These are phyloP conservation scores for Penicillium paneum DNA, from an alignment of 2,329 filamentous ascomycete species.

Conservation along the genomic window DNA sequence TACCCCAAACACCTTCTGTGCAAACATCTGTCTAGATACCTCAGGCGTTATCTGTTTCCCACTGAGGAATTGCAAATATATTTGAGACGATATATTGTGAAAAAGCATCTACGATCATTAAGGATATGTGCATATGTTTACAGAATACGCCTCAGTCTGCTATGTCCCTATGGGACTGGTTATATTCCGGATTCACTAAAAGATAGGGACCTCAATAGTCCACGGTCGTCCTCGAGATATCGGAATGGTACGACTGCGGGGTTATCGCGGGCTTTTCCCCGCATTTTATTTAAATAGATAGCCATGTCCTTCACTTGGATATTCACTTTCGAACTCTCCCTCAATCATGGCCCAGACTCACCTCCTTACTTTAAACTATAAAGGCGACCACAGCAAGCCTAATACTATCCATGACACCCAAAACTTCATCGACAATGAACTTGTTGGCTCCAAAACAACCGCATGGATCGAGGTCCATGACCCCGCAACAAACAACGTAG, in stretches of 20 bases:
- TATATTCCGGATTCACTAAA: too few relatives aligned
- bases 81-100: not conserved
- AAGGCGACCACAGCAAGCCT: not conserved
- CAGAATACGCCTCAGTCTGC: not conserved
- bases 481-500: constrained; percentile 4
- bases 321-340: not conserved
- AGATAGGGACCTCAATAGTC: too few relatives aligned
- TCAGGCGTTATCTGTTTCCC: too few relatives aligned
- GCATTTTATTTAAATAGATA: not conserved
- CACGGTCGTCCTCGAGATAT: too few relatives aligned
- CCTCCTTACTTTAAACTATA: not conserved
- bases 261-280: not conserved
- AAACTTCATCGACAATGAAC: constrained; percentile 1
- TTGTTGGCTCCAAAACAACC: not conserved
- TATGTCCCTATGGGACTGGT: too few relatives aligned
- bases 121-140: too few relatives aligned
- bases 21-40: not conserved
- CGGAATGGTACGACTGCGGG: too few relatives aligned
- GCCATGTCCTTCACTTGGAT: not conserved
- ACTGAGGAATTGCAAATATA: not conserved
- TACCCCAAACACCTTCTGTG: constrained; percentile 50
- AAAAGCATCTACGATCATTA: too few relatives aligned
- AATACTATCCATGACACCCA: not conserved
- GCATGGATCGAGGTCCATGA: constrained; percentile 1
- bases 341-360: not conserved